Conservation (phyloP, 805 yeast species). For the Blastobotrys muscicola region DNA sequence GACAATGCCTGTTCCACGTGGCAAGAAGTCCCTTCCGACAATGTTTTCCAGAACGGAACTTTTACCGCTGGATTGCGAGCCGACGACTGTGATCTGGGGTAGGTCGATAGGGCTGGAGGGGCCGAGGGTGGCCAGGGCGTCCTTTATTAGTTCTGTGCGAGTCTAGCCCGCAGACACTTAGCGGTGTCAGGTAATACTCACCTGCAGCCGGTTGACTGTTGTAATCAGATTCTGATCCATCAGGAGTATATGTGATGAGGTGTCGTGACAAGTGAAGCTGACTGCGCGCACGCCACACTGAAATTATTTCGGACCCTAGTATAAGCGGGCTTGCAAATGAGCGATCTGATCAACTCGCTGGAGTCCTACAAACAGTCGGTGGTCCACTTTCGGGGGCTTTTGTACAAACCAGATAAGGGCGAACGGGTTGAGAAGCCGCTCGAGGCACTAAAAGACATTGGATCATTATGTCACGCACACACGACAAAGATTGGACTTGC, state of each 20-base stretch:
- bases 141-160: conserved; percentile 33
- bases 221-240: conserved; percentile 13
- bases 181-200: neutral
- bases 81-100: conserved; percentile 93
- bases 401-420: neutral
- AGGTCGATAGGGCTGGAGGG: conserved; percentile 88
- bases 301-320: too few relatives aligned
- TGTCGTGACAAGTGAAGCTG: too few relatives aligned
- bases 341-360: too few relatives aligned
- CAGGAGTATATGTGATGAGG: too few relatives aligned
- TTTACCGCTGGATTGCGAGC: conserved; percentile 85
- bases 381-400: too few relatives aligned
- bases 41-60: conserved; percentile 84
- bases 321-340: too few relatives aligned
- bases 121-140: conserved; percentile 94
- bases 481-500: conserved; percentile 68
- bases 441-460: conserved; percentile 49
- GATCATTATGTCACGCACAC: conserved; percentile 59
- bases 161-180: neutral
- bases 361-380: too few relatives aligned
- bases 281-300: too few relatives aligned
- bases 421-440: conserved; percentile 34
- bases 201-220: conserved; percentile 12
- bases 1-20: conserved; percentile 89
- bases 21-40: conserved; percentile 84